phyloP scores from a whole-genome alignment of 2,329 filamentous ascomycete genomes.

The Passalora sequoiae region DNA sequence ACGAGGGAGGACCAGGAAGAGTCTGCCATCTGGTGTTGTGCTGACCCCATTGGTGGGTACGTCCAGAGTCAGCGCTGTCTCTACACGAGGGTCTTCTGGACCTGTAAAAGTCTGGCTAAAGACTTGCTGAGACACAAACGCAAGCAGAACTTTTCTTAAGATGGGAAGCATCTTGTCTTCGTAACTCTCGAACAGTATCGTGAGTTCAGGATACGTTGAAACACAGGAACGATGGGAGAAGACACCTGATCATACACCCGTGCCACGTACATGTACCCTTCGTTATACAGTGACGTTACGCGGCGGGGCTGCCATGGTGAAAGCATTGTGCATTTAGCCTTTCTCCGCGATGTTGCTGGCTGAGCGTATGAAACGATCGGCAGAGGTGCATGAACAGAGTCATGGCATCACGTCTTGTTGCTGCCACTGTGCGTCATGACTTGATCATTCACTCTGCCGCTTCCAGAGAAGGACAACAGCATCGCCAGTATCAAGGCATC shows the following conservation, averaged over 20 bases:
- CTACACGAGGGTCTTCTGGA: slow-evolving; percentile 16
- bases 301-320: background rate
- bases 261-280: background rate
- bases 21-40: slow-evolving; percentile 29
- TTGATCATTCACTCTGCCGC: too few relatives aligned
- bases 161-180: too few relatives aligned
- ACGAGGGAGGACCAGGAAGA: slow-evolving; percentile 30
- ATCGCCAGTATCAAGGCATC: too few relatives aligned
- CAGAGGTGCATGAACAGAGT: background rate
- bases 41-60: slow-evolving; percentile 25
- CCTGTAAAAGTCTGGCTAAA: background rate
- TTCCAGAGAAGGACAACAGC: too few relatives aligned
- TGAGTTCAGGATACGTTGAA: too few relatives aligned
- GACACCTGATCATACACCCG: too few relatives aligned
- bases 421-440: too few relatives aligned
- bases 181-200: too few relatives aligned
- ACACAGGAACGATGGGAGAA: too few relatives aligned
- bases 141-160: background rate
- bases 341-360: background rate
- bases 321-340: background rate
- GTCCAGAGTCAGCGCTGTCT: slow-evolving; percentile 21
- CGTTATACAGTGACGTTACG: background rate
- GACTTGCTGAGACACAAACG: background rate
- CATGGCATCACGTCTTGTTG: too few relatives aligned
- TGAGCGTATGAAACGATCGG: background rate